A percentile compares a stretch with the other conserved stretches of the same genome.
phyloP scores from a whole-genome alignment of 495 filamentous ascomycete species.

The Pseudotulostoma volvatum region DNA sequence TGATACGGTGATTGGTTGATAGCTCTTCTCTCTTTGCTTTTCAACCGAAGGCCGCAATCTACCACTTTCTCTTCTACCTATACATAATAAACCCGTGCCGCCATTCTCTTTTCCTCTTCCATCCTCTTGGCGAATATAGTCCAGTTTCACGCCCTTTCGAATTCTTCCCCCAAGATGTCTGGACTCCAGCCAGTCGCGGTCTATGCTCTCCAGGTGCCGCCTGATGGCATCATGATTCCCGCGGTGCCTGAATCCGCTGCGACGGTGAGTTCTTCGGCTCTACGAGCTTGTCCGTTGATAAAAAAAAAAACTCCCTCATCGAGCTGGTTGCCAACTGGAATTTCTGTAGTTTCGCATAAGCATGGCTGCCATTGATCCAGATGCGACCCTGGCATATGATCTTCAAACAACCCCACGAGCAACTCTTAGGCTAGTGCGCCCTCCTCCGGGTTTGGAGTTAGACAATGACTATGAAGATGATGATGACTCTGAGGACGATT shows the following conservation, averaged over 20 bases:
- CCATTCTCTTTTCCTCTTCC: no score
- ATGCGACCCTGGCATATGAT: conserved; percentile 51
- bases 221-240: conserved; percentile 59
- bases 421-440: conserved; percentile 78
- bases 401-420: conserved; percentile 49
- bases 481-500: conserved; percentile 43
- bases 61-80: no score
- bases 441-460: conserved; percentile 34
- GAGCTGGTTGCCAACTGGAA: neutral
- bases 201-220: conserved; percentile 76
- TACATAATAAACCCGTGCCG: no score
- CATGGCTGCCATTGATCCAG: conserved; percentile 96
- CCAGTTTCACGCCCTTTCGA: no score
- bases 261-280: conserved; percentile 56
- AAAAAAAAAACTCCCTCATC: no score
- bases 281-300: no score
- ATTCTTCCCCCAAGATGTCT: conserved; percentile 40
- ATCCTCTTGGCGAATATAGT: no score
- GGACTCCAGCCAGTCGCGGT: conserved; percentile 59
- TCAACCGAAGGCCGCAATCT: no score
- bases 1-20: no score
- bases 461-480: conserved; percentile 43
- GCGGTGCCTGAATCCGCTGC: conserved; percentile 60
- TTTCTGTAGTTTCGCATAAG: conserved; percentile 69
- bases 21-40: no score